phyloP scores from a whole-genome alignment of 768 basidiomycete species.

The Pisolithus microcarpus region DNA sequence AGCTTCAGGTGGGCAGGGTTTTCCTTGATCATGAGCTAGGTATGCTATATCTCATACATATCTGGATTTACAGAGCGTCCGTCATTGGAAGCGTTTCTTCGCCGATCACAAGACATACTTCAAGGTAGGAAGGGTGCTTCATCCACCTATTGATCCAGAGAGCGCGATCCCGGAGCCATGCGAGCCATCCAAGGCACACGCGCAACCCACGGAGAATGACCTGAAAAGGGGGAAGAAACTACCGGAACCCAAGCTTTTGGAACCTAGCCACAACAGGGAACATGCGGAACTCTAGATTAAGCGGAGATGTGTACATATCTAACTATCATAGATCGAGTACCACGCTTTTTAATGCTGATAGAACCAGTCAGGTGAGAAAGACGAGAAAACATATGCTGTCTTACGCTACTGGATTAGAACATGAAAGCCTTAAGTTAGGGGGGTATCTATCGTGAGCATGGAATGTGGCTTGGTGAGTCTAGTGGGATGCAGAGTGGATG shows the following conservation, averaged over 20 bases:
- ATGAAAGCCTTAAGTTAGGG: neutral
- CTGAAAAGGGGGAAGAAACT: slow-evolving; percentile 25
- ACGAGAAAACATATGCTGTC: too few species aligned
- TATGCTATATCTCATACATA: neutral
- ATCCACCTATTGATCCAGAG: slow-evolving; percentile 68
- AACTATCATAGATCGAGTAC: neutral
- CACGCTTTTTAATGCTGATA: too few species aligned
- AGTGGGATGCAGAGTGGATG: neutral
- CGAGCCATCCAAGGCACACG: slow-evolving; percentile 49
- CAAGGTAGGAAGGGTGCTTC: slow-evolving; percentile 70
- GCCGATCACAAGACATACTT: slow-evolving; percentile 70
- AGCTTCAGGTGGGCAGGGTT: slow-evolving; percentile 52
- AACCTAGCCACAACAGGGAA: slow-evolving; percentile 1
- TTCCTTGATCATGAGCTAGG: neutral
- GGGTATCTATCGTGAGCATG: neutral
- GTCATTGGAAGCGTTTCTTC: slow-evolving; percentile 91
- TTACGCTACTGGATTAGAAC: neutral
- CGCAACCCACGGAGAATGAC: slow-evolving; percentile 21
- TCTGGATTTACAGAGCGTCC: slow-evolving; percentile 46
- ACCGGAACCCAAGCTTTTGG: slow-evolving; percentile 11
- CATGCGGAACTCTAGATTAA: slow-evolving; percentile 28
- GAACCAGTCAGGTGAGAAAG: too few species aligned
- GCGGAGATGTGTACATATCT: neutral
- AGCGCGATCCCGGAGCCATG: slow-evolving; percentile 73
- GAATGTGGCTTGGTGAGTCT: neutral